A percentile compares a stretch with the other conserved stretches of the same genome.
phyloP scores from a whole-genome alignment of 2,329 filamentous ascomycete species.

The Fusarium staphyleae region DNA sequence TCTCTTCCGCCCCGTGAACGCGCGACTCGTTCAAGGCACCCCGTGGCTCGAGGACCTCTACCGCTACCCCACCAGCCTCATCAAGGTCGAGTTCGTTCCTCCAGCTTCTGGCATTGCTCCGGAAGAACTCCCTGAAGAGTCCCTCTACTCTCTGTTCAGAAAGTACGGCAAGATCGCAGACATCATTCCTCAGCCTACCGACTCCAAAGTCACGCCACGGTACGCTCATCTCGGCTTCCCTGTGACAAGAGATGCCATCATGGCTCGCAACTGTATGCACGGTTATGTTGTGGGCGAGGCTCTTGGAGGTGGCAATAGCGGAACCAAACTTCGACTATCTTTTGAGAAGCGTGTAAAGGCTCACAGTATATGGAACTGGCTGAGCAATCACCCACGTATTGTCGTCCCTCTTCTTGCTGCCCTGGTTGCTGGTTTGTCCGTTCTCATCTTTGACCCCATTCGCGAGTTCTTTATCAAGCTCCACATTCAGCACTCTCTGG shows the following conservation, averaged over 20 bases:
- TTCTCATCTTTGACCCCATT: conserved; percentile 92
- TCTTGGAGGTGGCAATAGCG: conserved; percentile 74
- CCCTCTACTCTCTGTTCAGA: conserved; percentile 84
- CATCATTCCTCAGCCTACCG: conserved; percentile 80
- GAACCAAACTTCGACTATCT: conserved; percentile 80
- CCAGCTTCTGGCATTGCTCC: conserved; percentile 72
- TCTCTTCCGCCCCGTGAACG: conserved; percentile 74
- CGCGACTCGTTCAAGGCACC: conserved; percentile 77
- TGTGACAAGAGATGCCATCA: conserved; percentile 76
- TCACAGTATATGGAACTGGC: conserved; percentile 86
- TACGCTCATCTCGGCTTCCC: conserved; percentile 83
- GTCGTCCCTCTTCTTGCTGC: conserved; percentile 85
- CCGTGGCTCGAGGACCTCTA: conserved; percentile 96
- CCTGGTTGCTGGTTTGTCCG: conserved; percentile 80
- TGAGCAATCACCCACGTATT: conserved; percentile 84
- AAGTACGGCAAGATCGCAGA: conserved; percentile 90
- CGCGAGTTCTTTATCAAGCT: conserved; percentile 90
- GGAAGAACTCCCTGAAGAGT: conserved; percentile 84
- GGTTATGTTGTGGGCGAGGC: conserved; percentile 75
- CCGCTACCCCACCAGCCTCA: conserved; percentile 75
- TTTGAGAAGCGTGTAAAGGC: conserved; percentile 82
- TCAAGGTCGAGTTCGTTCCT: conserved; percentile 87
- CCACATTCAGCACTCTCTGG: conserved; percentile 80
- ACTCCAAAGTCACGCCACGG: conserved; percentile 83
- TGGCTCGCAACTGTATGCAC: conserved; percentile 93